Evolutionary conservation across 352 stramenopile genomes (phyloP).

Genomic region (Phytophthora sp.): DNA sequence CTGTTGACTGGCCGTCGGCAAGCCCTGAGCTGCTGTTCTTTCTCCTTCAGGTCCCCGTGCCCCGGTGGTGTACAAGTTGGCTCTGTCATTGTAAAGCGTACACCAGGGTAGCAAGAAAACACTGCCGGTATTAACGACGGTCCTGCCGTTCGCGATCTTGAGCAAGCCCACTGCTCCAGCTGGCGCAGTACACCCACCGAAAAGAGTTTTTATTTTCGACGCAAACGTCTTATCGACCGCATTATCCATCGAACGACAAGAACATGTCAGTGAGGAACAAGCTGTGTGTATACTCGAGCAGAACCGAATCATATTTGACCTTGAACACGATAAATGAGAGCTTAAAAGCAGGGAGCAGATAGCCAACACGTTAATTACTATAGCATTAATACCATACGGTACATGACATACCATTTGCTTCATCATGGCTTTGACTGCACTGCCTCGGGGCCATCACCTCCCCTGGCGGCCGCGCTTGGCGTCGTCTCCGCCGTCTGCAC

Average conservation of each 20-base stretch:
- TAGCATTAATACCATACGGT: too few species aligned
- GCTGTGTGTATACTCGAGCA: neutral
- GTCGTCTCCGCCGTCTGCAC: too few species aligned
- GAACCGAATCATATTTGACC: too few species aligned
- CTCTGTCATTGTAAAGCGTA: neutral
- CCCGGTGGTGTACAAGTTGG: neutral
- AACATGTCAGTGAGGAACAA: slow-evolving; percentile 5
- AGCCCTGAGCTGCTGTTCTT: too few species aligned
- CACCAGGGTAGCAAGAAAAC: slow-evolving; percentile 9
- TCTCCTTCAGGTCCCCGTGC: neutral
- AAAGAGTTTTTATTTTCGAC: slow-evolving; percentile 7
- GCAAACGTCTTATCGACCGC: slow-evolving; percentile 6
- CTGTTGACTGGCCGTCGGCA: neutral
- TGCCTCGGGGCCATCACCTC: too few species aligned
- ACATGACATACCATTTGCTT: too few species aligned
- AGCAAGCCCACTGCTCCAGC: neutral
- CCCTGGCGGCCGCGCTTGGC: too few species aligned
- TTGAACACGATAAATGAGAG: too few species aligned
- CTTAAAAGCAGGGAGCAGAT: too few species aligned
- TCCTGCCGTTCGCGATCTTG: neutral
- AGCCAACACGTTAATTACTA: too few species aligned
- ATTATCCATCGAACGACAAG: neutral
- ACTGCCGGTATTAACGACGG: neutral
- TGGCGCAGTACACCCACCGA: slow-evolving; percentile 2
- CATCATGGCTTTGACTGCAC: too few species aligned